Base-by-base conservation (phyloP, 768 basidiomycete species). In the Lentinula aciculospora region DNA sequence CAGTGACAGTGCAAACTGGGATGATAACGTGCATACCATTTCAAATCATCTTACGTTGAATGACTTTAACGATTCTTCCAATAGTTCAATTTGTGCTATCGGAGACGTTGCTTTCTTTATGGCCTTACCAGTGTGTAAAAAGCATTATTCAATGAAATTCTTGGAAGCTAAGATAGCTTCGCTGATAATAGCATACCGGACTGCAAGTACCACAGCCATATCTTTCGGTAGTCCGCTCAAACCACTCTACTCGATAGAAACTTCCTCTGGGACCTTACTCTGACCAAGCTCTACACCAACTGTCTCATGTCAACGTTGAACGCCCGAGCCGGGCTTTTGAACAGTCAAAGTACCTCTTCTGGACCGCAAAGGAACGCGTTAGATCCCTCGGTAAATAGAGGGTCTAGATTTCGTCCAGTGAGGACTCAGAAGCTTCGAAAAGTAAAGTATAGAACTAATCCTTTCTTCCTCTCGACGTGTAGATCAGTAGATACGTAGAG, bases 281-380 rank as follows among this genome's bases (percentile, higher is more conserved):
- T 81, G 12, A 71, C 76, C 1, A 81, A 80, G 53, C 68, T 81
- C 4, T 81, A 81, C 63, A 58, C 76, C 23, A 81, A 80, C 56
- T 78, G 77, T 53, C 67, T 80, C 2, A 63, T 81, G 36, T 79
- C 78, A 3, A 77, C 79, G 4, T 69, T 81, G 28, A 80, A 81
- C 51, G 75, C 79, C 25, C 73, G 79, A 12, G 68, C 71, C 7
- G 28, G 53, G 10, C 36, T 54, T 25, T 13, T 39, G 37, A 54
- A 23, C 28, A 44, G 36, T 25, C 23, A 44, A 29, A 54, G 28
- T 42, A 3, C 27, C 4, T 54, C 53, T 12, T 54, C 53, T 15
- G 53, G 53, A 6, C 15, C 17, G 34, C 36, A 37, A 25, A n/a
- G 40, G 31, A 37, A 50, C 13, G 29, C 48, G 12, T 21, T 32